Base-by-base conservation (phyloP, 1,139 yeast genomes). In the Candida freyschussii region DNA sequence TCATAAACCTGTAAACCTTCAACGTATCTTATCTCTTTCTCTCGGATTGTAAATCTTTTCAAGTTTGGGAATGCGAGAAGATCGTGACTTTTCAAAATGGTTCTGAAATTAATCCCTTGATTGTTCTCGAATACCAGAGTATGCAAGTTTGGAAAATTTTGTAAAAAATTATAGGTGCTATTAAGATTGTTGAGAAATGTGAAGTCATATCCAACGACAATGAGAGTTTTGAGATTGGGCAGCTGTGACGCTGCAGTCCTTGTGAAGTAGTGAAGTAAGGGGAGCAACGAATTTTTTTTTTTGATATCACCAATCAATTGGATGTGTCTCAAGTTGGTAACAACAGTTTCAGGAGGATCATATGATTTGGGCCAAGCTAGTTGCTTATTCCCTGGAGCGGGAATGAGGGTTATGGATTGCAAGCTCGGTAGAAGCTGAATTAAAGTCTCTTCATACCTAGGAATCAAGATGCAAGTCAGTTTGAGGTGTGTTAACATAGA, bases 121-220 rank as follows among this genome's bases (percentile, higher is more conserved):
- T 48, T 45, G 17, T 44, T 42, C 21, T 50, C 55, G 27, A 50
- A 38, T 3, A 43, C 30, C 11, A 50, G 15, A 0, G 40, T 29
- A 7, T 40, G 33, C 3, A 47, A 14, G 3, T 40, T 25, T 4
- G 43, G 35, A 20, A 50, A 41, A 10, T 44, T 41, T 13, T 38
- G 34, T 4, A 50, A 33, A 29, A 50, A 47, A 27, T 50, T 50
- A 21, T 36, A 43, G 10, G 37, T 40, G 6, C 39, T 44, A 27
- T 44, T 47, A 1, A n/a, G 12, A 2, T 29, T 22, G 28, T 41
- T 45, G n/a, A 50, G 11, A 0, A 26, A 19, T 4, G 33, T 19
- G 22, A 48, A 42, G 24, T 47, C 45, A 29, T 44, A 47, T 3
- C 52, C 48, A 15, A 44, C 47, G 8, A 50, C 36, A 6, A 38